Base-by-base conservation (phyloP, 1,284 basidiomycete species). In the Pterulicium gracile region DNA sequence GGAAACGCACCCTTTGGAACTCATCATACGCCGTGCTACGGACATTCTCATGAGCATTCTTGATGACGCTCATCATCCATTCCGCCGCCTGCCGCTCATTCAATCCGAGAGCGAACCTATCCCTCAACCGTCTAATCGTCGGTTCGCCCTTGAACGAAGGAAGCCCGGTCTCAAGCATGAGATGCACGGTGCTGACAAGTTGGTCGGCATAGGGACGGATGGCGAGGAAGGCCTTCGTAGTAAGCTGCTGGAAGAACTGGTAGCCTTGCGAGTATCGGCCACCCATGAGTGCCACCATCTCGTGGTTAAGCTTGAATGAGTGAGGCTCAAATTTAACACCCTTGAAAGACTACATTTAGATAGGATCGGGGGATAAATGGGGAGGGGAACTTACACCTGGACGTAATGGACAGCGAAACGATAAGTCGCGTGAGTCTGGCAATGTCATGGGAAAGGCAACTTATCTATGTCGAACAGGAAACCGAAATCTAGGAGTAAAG, bases 261-360 rank as follows among this genome's bases (percentile, higher is more conserved):
- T 96, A 98, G 12, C 96, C 96, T 63, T 94, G 87, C 1, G 88
- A 92, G 56, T 88, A 77, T 49, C 85, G 76, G 10, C 96, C 96
- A 43, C 96, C 96, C 96, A 99, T 99, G 23, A 98, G 72, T 12
- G 87, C 75, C 15, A 98, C 86, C 94, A 98, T 98, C 61, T 99
- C 96, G 60, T 93, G 90, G 50, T 90, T 94, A 24, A 99, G 76
- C 69, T 98, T 99, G 81, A 99, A 99, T 14, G 90, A 94, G 60
- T 78, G 87, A 0, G 94, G 93, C 60, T 97, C 94, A 58, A 97
- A 97, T 74, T 97, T 97, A 63, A 98, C 87, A 52, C 93, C 92
- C 85, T 91, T 55, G 21, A 54, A 18, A 43, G 20, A 42, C 27
- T 58, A 41, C 54, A 49, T 5, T 21, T 20, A 43, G 15, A 10